These are phyloP conservation scores for Grifola frondosa DNA, from an alignment of 1,284 basidiomycete species.

Conservation along the genomic window DNA sequence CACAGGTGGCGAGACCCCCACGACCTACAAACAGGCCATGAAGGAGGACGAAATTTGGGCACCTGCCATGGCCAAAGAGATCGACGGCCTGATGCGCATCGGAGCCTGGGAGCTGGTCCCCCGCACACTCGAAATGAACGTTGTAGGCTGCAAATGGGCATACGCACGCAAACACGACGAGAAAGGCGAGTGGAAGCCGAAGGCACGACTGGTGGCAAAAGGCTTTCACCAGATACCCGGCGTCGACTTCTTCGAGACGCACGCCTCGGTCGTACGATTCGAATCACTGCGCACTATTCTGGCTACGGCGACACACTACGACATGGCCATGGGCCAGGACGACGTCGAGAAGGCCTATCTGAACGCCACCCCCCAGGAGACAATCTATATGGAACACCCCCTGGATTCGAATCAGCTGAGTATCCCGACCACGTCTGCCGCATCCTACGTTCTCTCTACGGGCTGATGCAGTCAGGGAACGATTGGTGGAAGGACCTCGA, in stretches of 20 bases:
- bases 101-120: constrained; percentile 23
- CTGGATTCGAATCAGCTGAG: constrained; percentile 33
- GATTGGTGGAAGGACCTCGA: constrained; percentile 26
- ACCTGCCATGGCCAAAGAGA: constrained; percentile 33
- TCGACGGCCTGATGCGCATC: constrained; percentile 22
- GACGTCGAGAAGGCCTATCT: constrained; percentile 40
- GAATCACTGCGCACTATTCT: constrained; percentile 28
- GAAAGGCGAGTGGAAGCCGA: constrained; percentile 30
- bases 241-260: constrained; percentile 40
- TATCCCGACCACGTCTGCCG: constrained; percentile 11
- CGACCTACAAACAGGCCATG: too few relatives aligned
- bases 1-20: too few relatives aligned
- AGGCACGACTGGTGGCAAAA: constrained; percentile 41
- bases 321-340: constrained; percentile 26
- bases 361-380: constrained; percentile 36
- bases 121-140: constrained; percentile 23
- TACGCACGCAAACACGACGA: constrained; percentile 32
- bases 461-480: constrained; percentile 32
- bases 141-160: constrained; percentile 33
- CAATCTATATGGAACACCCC: constrained; percentile 40
- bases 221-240: constrained; percentile 42
- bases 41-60: too few relatives aligned
- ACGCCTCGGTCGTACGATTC: constrained; percentile 31
- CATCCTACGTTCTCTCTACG: constrained; percentile 25
- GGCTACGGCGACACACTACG: constrained; percentile 28